These are phyloP conservation scores for Lactarius evosmus DNA, from an alignment of 768 basidiomycete species.

Conservation along the genomic window DNA sequence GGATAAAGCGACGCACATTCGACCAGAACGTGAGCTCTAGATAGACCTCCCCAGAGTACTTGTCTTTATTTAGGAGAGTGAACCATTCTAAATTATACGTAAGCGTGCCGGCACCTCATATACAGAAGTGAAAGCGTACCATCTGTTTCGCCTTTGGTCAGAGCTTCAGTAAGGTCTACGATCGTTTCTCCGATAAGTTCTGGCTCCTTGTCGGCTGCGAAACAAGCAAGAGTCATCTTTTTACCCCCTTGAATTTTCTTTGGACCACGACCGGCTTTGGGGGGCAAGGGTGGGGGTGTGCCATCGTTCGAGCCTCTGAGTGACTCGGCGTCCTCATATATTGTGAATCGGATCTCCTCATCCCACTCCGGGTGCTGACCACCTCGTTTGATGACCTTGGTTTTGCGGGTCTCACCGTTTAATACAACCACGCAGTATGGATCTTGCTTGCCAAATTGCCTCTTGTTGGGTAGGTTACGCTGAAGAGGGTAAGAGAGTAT, in stretches of 20 bases:
- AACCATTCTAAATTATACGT: constrained; percentile 79
- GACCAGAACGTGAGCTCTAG: constrained; percentile 97
- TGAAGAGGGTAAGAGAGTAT: constrained; percentile 33
- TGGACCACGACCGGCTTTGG: constrained; percentile 46
- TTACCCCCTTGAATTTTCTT: constrained; percentile 66
- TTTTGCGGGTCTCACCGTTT: constrained; percentile 80
- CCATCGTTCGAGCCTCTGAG: constrained; percentile 22
- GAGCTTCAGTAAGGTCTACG: constrained; percentile 83
- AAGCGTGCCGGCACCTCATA: constrained; percentile 16
- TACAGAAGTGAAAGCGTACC: constrained; percentile 49
- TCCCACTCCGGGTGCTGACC: constrained; percentile 99
- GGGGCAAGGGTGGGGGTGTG: constrained; percentile 67
- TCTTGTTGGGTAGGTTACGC: constrained; percentile 88
- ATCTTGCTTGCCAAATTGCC: constrained; percentile 95
- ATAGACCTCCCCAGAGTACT: constrained; percentile 94
- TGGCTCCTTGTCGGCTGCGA: constrained; percentile 95
- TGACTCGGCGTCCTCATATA: constrained; percentile 68
- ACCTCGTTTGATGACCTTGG: constrained; percentile 92
- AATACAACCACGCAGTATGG: constrained; percentile 84
- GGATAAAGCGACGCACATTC: constrained; percentile 54
- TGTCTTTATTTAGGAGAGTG: constrained; percentile 82
- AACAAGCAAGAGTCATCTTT: constrained; percentile 79
- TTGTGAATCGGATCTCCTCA: constrained; percentile 90
- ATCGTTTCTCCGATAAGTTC: constrained; percentile 90
- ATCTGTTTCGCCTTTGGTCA: constrained; percentile 96